phyloP scores from a whole-genome alignment of 306 rosid species.

The Prinsepia uniflora region DNA sequence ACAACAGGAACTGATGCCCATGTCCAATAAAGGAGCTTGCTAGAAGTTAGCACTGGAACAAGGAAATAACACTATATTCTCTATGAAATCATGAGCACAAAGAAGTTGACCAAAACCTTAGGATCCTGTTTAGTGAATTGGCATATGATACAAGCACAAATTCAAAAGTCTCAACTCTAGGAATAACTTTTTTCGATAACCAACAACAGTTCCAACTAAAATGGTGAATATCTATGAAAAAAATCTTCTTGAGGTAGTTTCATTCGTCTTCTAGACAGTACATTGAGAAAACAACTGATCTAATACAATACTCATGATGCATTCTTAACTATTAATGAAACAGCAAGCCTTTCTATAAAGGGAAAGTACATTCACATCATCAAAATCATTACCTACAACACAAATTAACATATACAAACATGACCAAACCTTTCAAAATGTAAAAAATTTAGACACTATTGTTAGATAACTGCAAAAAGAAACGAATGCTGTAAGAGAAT shows the following conservation, averaged over 20 bases:
- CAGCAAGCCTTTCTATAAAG: neutral
- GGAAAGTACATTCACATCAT: neutral
- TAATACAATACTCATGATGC: neutral
- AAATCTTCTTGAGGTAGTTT: no score
- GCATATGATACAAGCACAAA: no score
- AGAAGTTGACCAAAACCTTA: neutral
- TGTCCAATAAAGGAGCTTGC: neutral
- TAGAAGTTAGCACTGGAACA: neutral
- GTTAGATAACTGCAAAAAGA: neutral
- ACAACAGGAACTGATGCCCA: neutral
- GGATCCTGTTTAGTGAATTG: neutral
- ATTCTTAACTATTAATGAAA: neutral
- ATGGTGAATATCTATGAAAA: no score
- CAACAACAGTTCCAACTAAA: no score
- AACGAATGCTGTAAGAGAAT: constrained; percentile 8
- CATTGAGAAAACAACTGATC: neutral
- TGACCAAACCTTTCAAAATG: neutral
- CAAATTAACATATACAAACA: neutral
- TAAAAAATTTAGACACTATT: neutral
- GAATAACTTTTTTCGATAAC: no score
- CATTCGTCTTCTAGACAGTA: neutral
- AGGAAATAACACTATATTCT: neutral
- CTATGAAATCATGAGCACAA: neutral
- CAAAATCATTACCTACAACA: neutral
- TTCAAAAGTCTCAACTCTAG: no score